Evolutionary conservation across 148 eudicot genomes (phyloP), one percentile per base, ranked within the genome.

Genomic region (Euryodendron excelsum): DNA sequence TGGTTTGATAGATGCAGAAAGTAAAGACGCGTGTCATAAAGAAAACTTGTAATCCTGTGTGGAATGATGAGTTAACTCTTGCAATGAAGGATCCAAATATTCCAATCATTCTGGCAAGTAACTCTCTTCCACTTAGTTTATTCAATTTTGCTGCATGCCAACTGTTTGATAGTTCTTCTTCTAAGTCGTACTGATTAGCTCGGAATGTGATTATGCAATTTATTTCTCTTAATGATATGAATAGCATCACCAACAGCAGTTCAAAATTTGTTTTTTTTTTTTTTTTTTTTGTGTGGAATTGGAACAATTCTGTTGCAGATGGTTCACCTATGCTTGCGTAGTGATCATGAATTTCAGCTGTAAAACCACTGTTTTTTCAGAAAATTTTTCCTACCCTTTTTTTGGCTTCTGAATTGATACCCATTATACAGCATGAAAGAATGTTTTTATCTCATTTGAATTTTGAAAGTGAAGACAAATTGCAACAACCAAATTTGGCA

Each of bases 21-120:
- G 73, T 80, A 14, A 86, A 86, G 82, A 88, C 88, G 30, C 23
- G 52, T 10, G 83, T 86, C 6, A 65, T 88, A 17, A 80, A 75
- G 68, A 80, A 73, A 1, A 84, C 75, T 77, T 80, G 82, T 80
- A 84, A 86, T 80, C 91, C 91, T 11, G 76, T 39, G 21, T 88
- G 91, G 91, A 82, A 88, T 58, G 87, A 88, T 50, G 87, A 85
- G 58, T 60, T 88, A 65, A 85, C 88, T 47, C 82, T 88, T 72
- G 67, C 76, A 4, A 68, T 88, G 47, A 84, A 76, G 69, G 85
- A 88, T 73, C 52, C 78, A 0, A 77, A 82, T 17, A 52, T 67
- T 67, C 91, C 91, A 0, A 77, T 88, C 52, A 68, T 65, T 37
- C 79, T 94, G 33, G 98, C 91, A 80, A 73, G 87, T 80, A 48